A percentile compares a stretch with the other conserved stretches of the same genome.
Evolutionary conservation across 371 early-diverging fungal genomes (phyloP).

Genomic region (Mucor plumbeus): DNA sequence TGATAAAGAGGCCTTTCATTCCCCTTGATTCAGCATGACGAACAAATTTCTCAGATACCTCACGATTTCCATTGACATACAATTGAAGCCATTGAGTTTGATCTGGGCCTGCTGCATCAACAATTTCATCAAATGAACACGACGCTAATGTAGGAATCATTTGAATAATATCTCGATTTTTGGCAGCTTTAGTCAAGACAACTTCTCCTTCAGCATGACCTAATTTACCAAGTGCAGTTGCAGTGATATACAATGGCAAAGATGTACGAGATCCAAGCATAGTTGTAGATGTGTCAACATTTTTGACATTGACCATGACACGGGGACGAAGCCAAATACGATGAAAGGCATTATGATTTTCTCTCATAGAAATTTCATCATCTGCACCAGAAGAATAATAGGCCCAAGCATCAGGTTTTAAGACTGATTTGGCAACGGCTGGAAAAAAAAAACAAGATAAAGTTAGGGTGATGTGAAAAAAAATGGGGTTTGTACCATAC

Average conservation of each 20-base stretch:
- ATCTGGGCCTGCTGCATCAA: constrained; percentile 46
- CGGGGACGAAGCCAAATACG: constrained; percentile 81
- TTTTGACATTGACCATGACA: constrained; percentile 76
- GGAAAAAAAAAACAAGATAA: constrained; percentile 10
- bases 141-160: constrained; percentile 81
- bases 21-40: constrained; percentile 83
- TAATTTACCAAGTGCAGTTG: constrained; percentile 72
- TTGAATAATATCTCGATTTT: constrained; percentile 52
- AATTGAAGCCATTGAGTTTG: constrained; percentile 85
- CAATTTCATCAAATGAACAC: constrained; percentile 71
- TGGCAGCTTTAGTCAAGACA: constrained; percentile 69
- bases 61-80: constrained; percentile 86
- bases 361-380: constrained; percentile 82
- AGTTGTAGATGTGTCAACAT: constrained; percentile 65
- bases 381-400: constrained; percentile 87
- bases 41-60: constrained; percentile 75
- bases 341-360: constrained; percentile 79
- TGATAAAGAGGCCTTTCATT: constrained; percentile 85
- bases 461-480: not conserved
- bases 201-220: constrained; percentile 82
- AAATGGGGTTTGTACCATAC: constrained; percentile 26
- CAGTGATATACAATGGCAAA: constrained; percentile 62
- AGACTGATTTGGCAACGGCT: constrained; percentile 64
- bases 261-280: constrained; percentile 65
- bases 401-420: constrained; percentile 79